Evolutionary conservation across 805 yeast genomes (phyloP).

Genomic region (Suhomyces kilbournensis): DNA sequence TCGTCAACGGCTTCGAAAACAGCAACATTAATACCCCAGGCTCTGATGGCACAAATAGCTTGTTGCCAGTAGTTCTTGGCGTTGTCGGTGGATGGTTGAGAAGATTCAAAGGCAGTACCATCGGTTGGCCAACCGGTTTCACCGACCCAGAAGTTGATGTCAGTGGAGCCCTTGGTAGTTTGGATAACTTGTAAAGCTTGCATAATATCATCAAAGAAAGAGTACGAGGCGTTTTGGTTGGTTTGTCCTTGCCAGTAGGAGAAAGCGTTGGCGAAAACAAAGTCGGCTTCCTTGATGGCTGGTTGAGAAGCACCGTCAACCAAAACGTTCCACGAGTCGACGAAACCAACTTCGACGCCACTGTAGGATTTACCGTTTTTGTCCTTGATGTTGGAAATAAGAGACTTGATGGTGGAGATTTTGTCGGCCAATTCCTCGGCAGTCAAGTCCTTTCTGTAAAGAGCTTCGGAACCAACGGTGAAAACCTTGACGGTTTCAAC

Average conservation of each 20-base stretch:
- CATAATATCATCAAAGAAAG: constrained; percentile 96
- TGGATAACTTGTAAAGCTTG: constrained; percentile 91
- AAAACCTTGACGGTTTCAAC: constrained; percentile 68
- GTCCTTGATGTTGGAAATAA: constrained; percentile 63
- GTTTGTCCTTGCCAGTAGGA: constrained; percentile 99
- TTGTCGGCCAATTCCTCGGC: constrained; percentile 68
- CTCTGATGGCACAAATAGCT: constrained; percentile 90
- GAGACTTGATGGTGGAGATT: constrained; percentile 60
- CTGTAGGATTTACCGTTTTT: constrained; percentile 76
- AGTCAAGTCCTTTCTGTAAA: constrained; percentile 84
- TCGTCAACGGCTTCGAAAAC: constrained; percentile 96
- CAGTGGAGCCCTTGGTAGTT: constrained; percentile 80
- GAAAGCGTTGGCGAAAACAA: constrained; percentile 91
- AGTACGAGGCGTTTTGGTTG: constrained; percentile 75
- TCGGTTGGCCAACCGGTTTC: constrained; percentile 97
- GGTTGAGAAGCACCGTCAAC: constrained; percentile 73
- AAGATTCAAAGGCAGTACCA: constrained; percentile 66
- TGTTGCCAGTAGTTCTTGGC: constrained; percentile 83
- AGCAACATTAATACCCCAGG: constrained; percentile 91
- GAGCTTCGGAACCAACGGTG: constrained; percentile 93
- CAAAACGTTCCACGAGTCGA: constrained; percentile 91
- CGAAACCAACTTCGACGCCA: constrained; percentile 80
- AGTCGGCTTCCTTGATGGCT: constrained; percentile 78
- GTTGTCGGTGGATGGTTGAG: constrained; percentile 68
- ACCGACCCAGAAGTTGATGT: constrained; percentile 90